These are phyloP conservation scores for Agastache rugosa DNA, from an alignment of 257 asterid species.

Conservation along the genomic window DNA sequence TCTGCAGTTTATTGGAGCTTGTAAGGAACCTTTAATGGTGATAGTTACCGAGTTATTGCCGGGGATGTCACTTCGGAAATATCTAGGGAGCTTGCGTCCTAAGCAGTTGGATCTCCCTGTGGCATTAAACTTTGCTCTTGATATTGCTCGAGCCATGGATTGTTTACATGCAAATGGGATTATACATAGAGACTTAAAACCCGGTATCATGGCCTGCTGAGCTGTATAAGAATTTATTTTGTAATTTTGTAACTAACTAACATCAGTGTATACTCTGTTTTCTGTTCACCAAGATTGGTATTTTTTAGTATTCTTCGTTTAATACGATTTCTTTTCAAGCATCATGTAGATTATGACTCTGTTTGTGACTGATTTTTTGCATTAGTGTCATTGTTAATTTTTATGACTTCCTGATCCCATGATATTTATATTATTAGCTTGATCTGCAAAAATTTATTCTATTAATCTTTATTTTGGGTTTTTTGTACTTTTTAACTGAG, in stretches of 20 bases:
- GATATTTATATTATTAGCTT: conserved; percentile 9
- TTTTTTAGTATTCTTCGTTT: conserved; percentile 3
- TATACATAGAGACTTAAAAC: conserved; percentile 95
- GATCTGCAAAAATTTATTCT: background rate
- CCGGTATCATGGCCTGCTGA: conserved; percentile 66
- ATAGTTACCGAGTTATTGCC: conserved; percentile 91
- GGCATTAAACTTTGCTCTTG: conserved; percentile 84
- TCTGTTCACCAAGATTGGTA: conserved; percentile 28
- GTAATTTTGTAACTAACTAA: conserved; percentile 32
- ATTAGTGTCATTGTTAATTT: background rate
- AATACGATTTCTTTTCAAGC: conserved; percentile 13
- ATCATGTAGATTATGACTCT: conserved; percentile 25
- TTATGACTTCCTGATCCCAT: conserved; percentile 13
- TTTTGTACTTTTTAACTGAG: conserved; percentile 36
- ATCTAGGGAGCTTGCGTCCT: conserved; percentile 83
- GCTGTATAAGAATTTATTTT: conserved; percentile 40
- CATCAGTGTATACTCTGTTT: conserved; percentile 21
- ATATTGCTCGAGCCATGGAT: conserved; percentile 92
- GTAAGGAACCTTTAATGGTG: conserved; percentile 98
- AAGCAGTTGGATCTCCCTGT: conserved; percentile 72
- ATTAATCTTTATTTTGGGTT: background rate
- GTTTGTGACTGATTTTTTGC: conserved; percentile 2
- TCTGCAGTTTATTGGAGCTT: conserved; percentile 95
- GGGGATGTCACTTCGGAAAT: conserved; percentile 94
- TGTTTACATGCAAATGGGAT: conserved; percentile 95